Percentiles rank a stretch among this genome's conserved stretches.
These are phyloP conservation scores for Camptophora hylomeconis DNA, from an alignment of 2,329 filamentous ascomycete genomes.

Conservation along the genomic window DNA sequence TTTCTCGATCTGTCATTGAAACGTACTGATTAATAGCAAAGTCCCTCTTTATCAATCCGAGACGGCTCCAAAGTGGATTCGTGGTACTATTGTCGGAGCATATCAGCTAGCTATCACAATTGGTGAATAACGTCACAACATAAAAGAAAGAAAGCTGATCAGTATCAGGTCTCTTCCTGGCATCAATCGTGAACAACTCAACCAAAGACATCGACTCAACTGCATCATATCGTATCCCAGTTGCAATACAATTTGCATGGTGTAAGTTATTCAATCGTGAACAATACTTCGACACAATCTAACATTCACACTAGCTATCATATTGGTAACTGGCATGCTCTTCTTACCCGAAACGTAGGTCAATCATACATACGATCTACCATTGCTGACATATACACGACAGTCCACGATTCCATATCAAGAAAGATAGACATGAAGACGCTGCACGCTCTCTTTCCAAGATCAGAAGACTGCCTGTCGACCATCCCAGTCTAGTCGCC, in stretches of 20 bases:
- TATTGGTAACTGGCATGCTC: constrained; percentile 53
- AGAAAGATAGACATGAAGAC: constrained; percentile 44
- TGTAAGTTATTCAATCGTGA: too few species aligned
- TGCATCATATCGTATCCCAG: constrained; percentile 60
- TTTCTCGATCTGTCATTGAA: too few species aligned
- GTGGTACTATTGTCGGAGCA: constrained; percentile 33
- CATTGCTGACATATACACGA: too few species aligned
- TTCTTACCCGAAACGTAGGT: constrained; percentile 67
- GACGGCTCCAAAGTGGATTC: constrained; percentile 69
- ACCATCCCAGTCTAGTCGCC: constrained; percentile 42
- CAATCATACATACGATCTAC: too few species aligned
- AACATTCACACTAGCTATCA: too few species aligned
- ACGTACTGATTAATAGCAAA: constrained; percentile 4
- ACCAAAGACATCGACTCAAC: constrained; percentile 33
- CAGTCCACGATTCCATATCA: constrained; percentile 58
- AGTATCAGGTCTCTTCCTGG: constrained; percentile 43
- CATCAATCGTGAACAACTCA: constrained; percentile 2
- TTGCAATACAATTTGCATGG: constrained; percentile 61
- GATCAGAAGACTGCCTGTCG: constrained; percentile 45
- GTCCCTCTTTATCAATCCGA: constrained; percentile 67
- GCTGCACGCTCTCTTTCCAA: constrained; percentile 49
- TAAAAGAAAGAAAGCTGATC: too few species aligned
- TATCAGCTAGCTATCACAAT: constrained; percentile 3
- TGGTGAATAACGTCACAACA: too few species aligned
- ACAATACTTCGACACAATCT: too few species aligned